Conservation (phyloP, 2,329 filamentous ascomycete genomes). For the Chrysosporium queenslandicum region DNA sequence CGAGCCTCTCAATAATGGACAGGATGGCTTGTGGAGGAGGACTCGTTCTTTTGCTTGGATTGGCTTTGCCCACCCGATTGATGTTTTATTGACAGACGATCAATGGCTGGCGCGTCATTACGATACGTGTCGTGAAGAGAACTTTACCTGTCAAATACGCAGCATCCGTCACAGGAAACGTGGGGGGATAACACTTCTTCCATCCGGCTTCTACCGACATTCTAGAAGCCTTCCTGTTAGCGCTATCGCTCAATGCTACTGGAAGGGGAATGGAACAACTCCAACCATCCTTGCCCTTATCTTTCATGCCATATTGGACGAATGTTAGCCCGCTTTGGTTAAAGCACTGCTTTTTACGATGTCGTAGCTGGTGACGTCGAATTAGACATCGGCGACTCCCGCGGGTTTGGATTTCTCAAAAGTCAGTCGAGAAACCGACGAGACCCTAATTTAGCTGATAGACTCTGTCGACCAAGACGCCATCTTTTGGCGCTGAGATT, state of each 20-base stretch:
- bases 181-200: not conserved
- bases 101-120: no score
- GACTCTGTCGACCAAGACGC: no score
- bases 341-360: not conserved
- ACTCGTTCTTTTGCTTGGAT: no score
- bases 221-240: slow-evolving; percentile 9
- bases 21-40: no score
- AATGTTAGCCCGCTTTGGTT: no score
- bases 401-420: not conserved
- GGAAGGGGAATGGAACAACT: not conserved
- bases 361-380: not conserved
- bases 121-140: no score
- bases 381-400: not conserved
- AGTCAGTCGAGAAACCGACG: no score
- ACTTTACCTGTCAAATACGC: not conserved
- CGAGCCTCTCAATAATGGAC: not conserved
- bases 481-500: no score
- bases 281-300: not conserved
- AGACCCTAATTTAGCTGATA: no score
- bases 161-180: not conserved
- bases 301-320: not conserved
- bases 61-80: no score
- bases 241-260: slow-evolving; percentile 8
- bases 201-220: slow-evolving; percentile 6
- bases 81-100: no score